A percentile compares a stretch with the other conserved stretches of the same genome.
These are phyloP conservation scores for Pseudopithomyces maydicus DNA, from an alignment of 2,329 filamentous ascomycete species.

Conservation along the genomic window DNA sequence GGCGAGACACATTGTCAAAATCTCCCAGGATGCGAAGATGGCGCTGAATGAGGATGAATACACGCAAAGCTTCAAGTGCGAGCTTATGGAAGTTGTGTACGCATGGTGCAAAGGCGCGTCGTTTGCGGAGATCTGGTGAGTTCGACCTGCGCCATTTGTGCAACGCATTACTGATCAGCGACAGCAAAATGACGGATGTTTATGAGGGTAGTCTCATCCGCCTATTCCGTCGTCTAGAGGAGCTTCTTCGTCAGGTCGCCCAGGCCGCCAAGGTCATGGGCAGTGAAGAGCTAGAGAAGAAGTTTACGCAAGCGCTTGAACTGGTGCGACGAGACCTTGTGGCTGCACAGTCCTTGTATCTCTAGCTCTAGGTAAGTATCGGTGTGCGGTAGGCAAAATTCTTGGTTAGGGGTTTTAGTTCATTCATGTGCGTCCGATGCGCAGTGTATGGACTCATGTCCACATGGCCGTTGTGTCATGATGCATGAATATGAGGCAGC, in stretches of 20 bases:
- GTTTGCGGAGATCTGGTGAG: slow-evolving; percentile 94
- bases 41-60: slow-evolving; percentile 96
- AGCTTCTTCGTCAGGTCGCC: slow-evolving; percentile 91
- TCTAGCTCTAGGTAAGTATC: slow-evolving; percentile 47
- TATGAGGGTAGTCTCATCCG: slow-evolving; percentile 97
- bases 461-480: slow-evolving; percentile 12
- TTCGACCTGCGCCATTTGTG: not conserved
- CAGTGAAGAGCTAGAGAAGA: slow-evolving; percentile 87
- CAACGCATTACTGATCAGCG: slow-evolving; percentile 9
- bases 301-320: slow-evolving; percentile 83
- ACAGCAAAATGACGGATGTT: slow-evolving; percentile 96
- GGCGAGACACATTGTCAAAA: slow-evolving; percentile 86
- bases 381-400: slow-evolving; percentile 15
- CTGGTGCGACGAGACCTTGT: slow-evolving; percentile 95
- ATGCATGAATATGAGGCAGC: slow-evolving; percentile 14
- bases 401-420: slow-evolving; percentile 14
- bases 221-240: slow-evolving; percentile 92
- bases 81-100: slow-evolving; percentile 96
- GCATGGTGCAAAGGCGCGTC: slow-evolving; percentile 88
- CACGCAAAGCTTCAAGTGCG: slow-evolving; percentile 83
- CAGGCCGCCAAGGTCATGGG: slow-evolving; percentile 98
- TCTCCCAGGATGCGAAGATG: slow-evolving; percentile 92
- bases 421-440: slow-evolving; percentile 21
- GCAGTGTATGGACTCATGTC: slow-evolving; percentile 15
- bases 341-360: slow-evolving; percentile 88